Base-by-base conservation (phyloP, 352 stramenopile species). In the Pythium monospermum region DNA sequence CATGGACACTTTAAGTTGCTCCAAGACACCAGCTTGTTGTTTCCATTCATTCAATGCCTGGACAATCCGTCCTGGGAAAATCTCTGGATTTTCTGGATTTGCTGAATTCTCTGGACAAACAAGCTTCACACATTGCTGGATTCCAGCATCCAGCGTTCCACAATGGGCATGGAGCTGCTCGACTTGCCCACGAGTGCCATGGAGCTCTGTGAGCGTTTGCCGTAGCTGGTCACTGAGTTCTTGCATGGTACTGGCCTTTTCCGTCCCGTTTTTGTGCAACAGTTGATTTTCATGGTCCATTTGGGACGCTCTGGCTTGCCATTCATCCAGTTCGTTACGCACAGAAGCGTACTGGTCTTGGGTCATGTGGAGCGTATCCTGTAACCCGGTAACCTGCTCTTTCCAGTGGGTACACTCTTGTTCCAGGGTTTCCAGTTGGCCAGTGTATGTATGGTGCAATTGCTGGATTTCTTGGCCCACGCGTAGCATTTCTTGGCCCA, bases 141-240 rank as follows among this genome's bases (percentile, higher is more conserved):
- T 22, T 13, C 59, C 63, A 23, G 11, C 52, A 12, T 68, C 46
- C 12, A 68, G 52, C 0, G 25, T 42, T 39, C 83, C 53, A 35
- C 59, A 77, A 21, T 67, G 57, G 1, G 48, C 48, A 6, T 61
- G 58, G 1, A 85, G 45, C n/a, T 76, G 69, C 8, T 77, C 49
- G 18, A 68, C 58, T 10, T 64, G 64, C 4, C 32, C 13, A 16
- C 70, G 59, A 0, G 59, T 45, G 3, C 73, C 55, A 1, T 76
- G 61, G 4, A 82, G 63, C 26, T 76, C 64, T 0, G 41, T 36
- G 30, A 77, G 45, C 4, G 69, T 66, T 19, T 70, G 41, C 3
- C 63, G 66, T n/a, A 89, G 49, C 42, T 85, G 57, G n/a, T 73
- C 62, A 28, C 80, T 87, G 25, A 85, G 48, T 23, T 83, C 69